Evolutionary conservation across 495 filamentous ascomycete species (phyloP).

Genomic region (Alectoria sarmentosa): DNA sequence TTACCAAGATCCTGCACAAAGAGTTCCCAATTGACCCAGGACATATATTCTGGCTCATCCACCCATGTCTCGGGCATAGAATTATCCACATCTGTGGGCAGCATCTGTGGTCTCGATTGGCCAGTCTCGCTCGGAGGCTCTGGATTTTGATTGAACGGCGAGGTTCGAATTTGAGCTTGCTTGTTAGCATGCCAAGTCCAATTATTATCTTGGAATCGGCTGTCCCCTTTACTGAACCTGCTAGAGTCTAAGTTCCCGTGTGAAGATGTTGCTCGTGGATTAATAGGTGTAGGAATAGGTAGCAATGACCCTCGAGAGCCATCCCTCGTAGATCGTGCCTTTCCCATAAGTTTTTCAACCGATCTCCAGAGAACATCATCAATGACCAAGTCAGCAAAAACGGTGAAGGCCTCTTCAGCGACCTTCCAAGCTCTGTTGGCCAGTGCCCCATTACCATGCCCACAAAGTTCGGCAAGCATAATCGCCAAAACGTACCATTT

Average conservation of each 20-base stretch:
- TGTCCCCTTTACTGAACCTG: not conserved
- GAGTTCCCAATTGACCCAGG: slow-evolving; percentile 12
- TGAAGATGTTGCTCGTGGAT: not conserved
- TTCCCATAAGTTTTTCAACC: slow-evolving; percentile 12
- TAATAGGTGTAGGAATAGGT: not conserved
- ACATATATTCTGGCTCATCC: slow-evolving; percentile 5
- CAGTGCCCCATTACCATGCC: not conserved
- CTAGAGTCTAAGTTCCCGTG: not conserved
- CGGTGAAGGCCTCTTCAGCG: slow-evolving; percentile 1
- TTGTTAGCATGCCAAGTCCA: not conserved
- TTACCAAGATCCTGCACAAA: slow-evolving; percentile 10
- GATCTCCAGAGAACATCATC: slow-evolving; percentile 9
- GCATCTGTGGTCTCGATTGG: not conserved
- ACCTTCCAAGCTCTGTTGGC: slow-evolving; percentile 12
- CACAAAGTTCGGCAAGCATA: slow-evolving; percentile 14
- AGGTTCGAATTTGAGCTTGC: not conserved
- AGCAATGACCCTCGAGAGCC: not conserved
- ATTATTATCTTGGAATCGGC: not conserved
- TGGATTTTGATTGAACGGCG: not conserved
- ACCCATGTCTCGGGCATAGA: not conserved
- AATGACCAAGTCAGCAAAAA: not conserved
- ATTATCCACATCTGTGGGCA: not conserved
- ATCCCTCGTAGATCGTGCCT: slow-evolving; percentile 6
- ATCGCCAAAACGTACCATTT: slow-evolving; percentile 18
- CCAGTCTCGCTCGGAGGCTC: not conserved